These are phyloP conservation scores for Fragilaria crotonensis DNA, from an alignment of 108 stramenopile genomes.

Conservation along the genomic window DNA sequence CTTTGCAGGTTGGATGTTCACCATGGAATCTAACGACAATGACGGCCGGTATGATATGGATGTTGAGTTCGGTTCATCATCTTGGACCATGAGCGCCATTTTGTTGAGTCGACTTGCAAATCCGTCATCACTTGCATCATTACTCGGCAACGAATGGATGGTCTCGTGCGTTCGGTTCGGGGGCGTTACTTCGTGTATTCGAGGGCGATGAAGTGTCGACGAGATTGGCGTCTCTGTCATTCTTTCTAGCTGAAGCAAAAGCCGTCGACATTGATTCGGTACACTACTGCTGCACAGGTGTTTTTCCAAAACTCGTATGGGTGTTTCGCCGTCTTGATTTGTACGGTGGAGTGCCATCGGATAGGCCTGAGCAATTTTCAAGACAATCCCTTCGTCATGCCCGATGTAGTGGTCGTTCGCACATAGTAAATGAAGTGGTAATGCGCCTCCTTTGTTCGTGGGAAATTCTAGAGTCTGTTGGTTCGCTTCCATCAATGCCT, in stretches of 20 bases:
- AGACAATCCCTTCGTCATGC: background rate
- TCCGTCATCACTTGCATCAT: background rate
- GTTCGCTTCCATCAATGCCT: conserved; percentile 3
- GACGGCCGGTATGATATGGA: background rate
- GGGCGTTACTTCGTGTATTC: background rate
- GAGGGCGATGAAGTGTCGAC: background rate
- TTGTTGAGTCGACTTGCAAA: background rate
- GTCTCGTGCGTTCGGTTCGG: background rate
- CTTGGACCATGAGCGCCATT: background rate
- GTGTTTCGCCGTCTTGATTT: background rate
- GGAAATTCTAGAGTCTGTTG: background rate
- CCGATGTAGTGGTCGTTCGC: background rate
- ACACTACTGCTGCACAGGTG: background rate
- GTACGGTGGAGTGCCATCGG: background rate
- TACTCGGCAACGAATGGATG: background rate
- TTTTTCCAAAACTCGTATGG: conserved; percentile 1
- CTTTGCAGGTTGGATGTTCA: background rate
- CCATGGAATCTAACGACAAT: background rate
- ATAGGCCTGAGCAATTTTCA: background rate
- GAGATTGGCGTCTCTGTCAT: background rate
- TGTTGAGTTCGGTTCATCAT: background rate
- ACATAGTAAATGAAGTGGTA: conserved; percentile 6
- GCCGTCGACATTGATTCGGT: background rate
- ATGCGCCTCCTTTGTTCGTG: background rate
- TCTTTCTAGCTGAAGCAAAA: background rate